Percentiles rank a stretch among this genome's conserved stretches.
These are phyloP conservation scores for Rhodamnia rubescens DNA, from an alignment of 345 rosid genomes.

Conservation along the genomic window DNA sequence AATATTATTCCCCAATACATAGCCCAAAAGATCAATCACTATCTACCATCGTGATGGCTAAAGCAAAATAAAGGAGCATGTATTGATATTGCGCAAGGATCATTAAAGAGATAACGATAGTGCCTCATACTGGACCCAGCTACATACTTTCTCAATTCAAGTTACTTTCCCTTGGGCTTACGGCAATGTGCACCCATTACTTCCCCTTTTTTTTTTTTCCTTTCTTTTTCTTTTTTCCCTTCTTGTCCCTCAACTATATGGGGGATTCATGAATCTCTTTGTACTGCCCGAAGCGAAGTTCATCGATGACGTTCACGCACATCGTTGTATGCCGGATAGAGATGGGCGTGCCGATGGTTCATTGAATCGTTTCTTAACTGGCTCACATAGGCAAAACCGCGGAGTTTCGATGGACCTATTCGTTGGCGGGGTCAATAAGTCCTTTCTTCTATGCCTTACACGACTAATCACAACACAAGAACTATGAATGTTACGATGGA, in stretches of 20 bases:
- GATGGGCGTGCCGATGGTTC: neutral
- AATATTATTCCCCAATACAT: neutral
- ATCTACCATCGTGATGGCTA: neutral
- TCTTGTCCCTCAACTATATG: neutral
- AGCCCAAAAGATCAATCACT: neutral
- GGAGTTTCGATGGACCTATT: neutral
- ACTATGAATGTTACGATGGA: neutral
- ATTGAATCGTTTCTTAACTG: neutral
- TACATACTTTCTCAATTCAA: neutral
- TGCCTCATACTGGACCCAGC: neutral
- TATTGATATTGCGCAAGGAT: neutral
- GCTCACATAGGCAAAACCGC: neutral
- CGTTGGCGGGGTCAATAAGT: neutral
- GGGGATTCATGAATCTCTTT: neutral
- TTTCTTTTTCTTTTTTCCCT: neutral
- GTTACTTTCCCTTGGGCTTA: neutral
- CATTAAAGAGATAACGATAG: neutral
- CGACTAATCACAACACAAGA: neutral
- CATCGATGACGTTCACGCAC: neutral
- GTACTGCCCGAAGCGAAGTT: neutral
- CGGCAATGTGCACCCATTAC: neutral
- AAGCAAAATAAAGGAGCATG: neutral
- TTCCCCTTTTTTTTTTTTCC: neutral
- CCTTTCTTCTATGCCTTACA: neutral
- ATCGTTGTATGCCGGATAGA: neutral